Evolutionary conservation across 768 basidiomycete species (phyloP).

Genomic region (Tulasnella sp.): DNA sequence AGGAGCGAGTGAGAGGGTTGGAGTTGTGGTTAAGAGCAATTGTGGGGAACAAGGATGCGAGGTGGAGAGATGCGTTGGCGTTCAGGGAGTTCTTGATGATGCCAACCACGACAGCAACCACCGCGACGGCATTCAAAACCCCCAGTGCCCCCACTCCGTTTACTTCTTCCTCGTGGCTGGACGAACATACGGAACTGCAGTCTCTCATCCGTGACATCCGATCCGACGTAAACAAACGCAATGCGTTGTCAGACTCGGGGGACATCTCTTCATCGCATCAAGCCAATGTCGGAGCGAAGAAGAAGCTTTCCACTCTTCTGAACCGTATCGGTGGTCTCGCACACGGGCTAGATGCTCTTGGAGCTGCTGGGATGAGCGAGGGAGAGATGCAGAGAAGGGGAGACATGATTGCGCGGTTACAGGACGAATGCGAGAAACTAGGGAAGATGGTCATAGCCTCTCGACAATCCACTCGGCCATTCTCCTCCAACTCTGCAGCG

Average conservation of each 20-base stretch:
- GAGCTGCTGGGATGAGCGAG: slow-evolving; percentile 63
- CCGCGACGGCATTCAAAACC: slow-evolving; percentile 32
- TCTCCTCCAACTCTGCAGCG: slow-evolving; percentile 25
- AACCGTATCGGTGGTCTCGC: slow-evolving; percentile 63
- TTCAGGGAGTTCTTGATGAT: slow-evolving; percentile 85
- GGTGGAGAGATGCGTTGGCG: slow-evolving; percentile 67
- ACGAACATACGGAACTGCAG: slow-evolving; percentile 76
- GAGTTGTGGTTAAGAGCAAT: slow-evolving; percentile 83
- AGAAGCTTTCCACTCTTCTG: slow-evolving; percentile 68
- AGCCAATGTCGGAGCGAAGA: slow-evolving; percentile 76
- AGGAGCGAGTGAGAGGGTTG: slow-evolving; percentile 66
- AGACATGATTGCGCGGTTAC: slow-evolving; percentile 78
- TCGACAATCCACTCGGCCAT: slow-evolving; percentile 23
- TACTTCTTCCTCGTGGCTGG: slow-evolving; percentile 75
- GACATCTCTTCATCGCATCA: slow-evolving; percentile 67
- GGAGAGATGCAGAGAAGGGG: slow-evolving; percentile 87
- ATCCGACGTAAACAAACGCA: slow-evolving; percentile 78
- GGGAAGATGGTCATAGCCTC: slow-evolving; percentile 73
- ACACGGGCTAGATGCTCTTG: slow-evolving; percentile 54
- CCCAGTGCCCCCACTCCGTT: slow-evolving; percentile 36
- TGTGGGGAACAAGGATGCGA: slow-evolving; percentile 65
- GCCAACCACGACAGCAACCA: slow-evolving; percentile 29
- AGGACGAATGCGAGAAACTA: slow-evolving; percentile 86
- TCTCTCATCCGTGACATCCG: slow-evolving; percentile 68
- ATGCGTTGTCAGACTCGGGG: slow-evolving; percentile 65